phyloP scores from a whole-genome alignment of 257 asterid genomes.

The Paraleonurus japonicus region DNA sequence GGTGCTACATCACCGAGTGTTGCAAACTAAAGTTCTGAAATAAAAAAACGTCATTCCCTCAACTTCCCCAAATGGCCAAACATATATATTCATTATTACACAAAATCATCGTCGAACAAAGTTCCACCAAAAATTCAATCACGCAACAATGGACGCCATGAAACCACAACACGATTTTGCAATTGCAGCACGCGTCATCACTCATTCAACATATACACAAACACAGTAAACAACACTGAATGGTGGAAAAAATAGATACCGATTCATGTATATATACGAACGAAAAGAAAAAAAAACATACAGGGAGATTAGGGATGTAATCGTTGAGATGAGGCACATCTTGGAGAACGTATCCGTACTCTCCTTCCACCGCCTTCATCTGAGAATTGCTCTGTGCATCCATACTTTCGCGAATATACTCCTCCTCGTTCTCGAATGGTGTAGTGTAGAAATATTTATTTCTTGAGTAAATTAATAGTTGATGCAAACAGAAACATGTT shows the following conservation, averaged over 20 bases:
- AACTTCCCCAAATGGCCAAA: background rate
- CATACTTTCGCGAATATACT: constrained; percentile 29
- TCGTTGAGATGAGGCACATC: constrained; percentile 74
- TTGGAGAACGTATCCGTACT: constrained; percentile 57
- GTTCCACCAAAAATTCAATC: constrained; percentile 19
- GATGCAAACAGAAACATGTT: too few species aligned
- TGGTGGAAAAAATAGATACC: constrained; percentile 9
- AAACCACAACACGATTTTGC: background rate
- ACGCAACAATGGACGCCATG: constrained; percentile 3
- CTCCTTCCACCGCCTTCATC: constrained; percentile 61
- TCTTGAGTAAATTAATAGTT: background rate
- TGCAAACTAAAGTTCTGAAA: background rate
- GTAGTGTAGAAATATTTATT: background rate
- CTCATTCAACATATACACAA: background rate
- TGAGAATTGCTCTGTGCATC: constrained; percentile 38
- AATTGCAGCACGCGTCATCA: constrained; percentile 3
- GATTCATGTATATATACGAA: constrained; percentile 10
- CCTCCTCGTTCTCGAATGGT: constrained; percentile 11
- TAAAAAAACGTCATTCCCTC: constrained; percentile 13
- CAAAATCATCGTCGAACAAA: constrained; percentile 1
- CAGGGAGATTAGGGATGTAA: constrained; percentile 60
- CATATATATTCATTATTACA: background rate
- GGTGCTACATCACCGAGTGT: background rate
- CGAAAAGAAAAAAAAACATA: constrained; percentile 15
- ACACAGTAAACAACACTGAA: constrained; percentile 12